A percentile compares a stretch with the other conserved stretches of the same genome.
These are phyloP conservation scores for Immersiporthe knoxdaviesiana DNA, from an alignment of 2,329 filamentous ascomycete species.

Conservation along the genomic window DNA sequence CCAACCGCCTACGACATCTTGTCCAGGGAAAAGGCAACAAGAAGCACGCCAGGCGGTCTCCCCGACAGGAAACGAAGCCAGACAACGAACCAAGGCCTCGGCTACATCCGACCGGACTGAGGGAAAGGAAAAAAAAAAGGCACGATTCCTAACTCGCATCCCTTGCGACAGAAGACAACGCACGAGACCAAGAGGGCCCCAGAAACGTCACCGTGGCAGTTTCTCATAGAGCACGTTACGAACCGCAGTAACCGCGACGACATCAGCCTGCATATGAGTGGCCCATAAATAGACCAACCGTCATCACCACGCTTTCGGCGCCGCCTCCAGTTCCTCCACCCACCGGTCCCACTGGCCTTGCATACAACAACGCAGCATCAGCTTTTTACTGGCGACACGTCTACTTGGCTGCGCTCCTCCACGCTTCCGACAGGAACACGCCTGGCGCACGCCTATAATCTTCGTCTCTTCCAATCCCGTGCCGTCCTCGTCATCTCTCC, in stretches of 20 bases:
- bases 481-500: constrained; percentile 30
- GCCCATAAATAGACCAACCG: constrained; percentile 31
- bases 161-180: constrained; percentile 26
- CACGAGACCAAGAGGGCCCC: constrained; percentile 13
- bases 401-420: constrained; percentile 30
- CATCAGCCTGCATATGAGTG: constrained; percentile 29
- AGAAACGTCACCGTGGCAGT: constrained; percentile 11
- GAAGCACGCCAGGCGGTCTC: background rate
- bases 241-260: constrained; percentile 20
- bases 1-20: constrained; percentile 15
- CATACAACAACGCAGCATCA: constrained; percentile 25
- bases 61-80: constrained; percentile 8
- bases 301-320: constrained; percentile 34
- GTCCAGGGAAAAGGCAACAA: constrained; percentile 3
- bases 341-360: constrained; percentile 26
- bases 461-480: constrained; percentile 35
- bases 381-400: constrained; percentile 31
- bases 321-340: constrained; percentile 33
- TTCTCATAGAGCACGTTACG: constrained; percentile 4
- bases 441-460: constrained; percentile 34
- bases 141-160: constrained; percentile 13
- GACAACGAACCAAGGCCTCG: constrained; percentile 16
- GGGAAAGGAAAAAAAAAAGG: background rate
- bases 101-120: constrained; percentile 8
- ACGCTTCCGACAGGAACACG: constrained; percentile 34